These are phyloP conservation scores for Tardiomyces digboiensis DNA, from an alignment of 1,139 yeast species.

Conservation along the genomic window DNA sequence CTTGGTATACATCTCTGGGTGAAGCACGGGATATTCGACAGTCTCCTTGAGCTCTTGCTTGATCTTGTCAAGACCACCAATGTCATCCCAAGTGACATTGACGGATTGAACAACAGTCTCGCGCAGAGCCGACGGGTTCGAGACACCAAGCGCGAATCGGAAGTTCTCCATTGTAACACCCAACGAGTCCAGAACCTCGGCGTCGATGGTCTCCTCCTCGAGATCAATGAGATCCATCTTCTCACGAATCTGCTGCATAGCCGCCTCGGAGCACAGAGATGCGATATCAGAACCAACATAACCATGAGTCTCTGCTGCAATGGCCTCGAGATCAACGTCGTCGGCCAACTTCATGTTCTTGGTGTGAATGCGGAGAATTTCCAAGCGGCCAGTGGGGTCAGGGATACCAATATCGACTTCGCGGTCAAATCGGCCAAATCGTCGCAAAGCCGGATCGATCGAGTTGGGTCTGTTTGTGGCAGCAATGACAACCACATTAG, in stretches of 20 bases:
- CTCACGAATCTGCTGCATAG: constrained; percentile 97
- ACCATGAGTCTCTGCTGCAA: constrained; percentile 92
- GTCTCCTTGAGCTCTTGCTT: constrained; percentile 97
- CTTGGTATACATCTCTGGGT: constrained; percentile 97
- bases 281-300: constrained; percentile 96
- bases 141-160: constrained; percentile 94
- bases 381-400: constrained; percentile 97
- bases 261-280: constrained; percentile 97
- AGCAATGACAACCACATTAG: constrained; percentile 92
- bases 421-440: constrained; percentile 98
- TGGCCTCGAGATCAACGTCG: constrained; percentile 91
- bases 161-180: constrained; percentile 99
- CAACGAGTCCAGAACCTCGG: constrained; percentile 90
- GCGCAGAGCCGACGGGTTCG: constrained; percentile 98
- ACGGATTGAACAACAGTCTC: constrained; percentile 99
- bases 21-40: constrained; percentile 96
- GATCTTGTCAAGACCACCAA: constrained; percentile 92
- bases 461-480: constrained; percentile 98
- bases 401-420: constrained; percentile 99
- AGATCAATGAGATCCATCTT: constrained; percentile 97
- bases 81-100: constrained; percentile 97
- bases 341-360: constrained; percentile 96
- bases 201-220: constrained; percentile 97
- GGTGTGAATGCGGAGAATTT: constrained; percentile 86
- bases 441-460: constrained; percentile 95